Conservation (phyloP, 768 basidiomycete species). For the Clitopilus passeckerianus region DNA sequence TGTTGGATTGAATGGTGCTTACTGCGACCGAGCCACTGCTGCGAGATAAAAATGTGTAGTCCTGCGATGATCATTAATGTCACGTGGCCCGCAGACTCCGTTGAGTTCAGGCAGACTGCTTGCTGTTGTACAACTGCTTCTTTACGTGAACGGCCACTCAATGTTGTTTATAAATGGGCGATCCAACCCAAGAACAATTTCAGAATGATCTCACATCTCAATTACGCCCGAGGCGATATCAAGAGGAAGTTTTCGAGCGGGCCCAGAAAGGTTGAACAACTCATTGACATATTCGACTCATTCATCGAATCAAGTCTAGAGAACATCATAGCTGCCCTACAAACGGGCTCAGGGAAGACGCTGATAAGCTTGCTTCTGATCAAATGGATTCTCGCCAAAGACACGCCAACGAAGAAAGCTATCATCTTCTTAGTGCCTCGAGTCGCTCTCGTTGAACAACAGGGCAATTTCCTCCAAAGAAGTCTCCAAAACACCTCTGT, state of each 20-base stretch:
- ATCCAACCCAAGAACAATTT: background rate
- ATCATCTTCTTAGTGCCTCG: conserved; percentile 83
- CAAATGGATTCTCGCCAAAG: conserved; percentile 62
- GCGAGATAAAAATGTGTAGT: background rate
- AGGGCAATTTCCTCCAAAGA: conserved; percentile 56
- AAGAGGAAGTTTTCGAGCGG: conserved; percentile 65
- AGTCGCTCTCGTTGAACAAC: conserved; percentile 82
- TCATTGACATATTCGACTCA: background rate
- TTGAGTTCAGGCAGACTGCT: background rate
- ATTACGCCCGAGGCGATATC: conserved; percentile 39
- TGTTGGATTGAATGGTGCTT: background rate
- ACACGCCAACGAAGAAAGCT: conserved; percentile 47
- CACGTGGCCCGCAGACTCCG: background rate
- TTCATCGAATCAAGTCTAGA: conserved; percentile 16
- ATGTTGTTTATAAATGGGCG: background rate
- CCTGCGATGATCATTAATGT: background rate
- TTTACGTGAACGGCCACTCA: background rate
- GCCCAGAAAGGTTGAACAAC: conserved; percentile 40
- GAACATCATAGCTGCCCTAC: conserved; percentile 71
- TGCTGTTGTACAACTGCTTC: background rate
- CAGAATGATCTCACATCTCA: background rate
- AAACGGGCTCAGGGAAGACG: conserved; percentile 78
- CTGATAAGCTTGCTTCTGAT: conserved; percentile 72
- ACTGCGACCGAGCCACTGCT: background rate
- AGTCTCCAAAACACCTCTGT: conserved; percentile 50